Base-by-base conservation (phyloP, 2,329 filamentous ascomycete genomes). In the Westerdykella aurantiaca region DNA sequence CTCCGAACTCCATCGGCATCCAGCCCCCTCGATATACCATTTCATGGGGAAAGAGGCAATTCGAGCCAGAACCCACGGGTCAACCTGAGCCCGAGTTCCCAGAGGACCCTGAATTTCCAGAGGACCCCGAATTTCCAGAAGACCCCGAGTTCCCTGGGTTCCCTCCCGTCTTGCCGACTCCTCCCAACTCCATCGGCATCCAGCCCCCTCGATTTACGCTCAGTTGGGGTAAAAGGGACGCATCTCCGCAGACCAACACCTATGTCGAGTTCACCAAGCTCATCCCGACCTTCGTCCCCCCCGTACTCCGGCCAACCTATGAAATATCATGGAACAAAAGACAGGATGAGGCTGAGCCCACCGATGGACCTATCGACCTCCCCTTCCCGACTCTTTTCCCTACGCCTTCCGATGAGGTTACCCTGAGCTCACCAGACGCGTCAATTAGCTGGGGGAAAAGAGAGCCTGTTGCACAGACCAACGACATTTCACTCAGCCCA, bases 1-100 rank as follows among this genome's bases (percentile, higher is more conserved):
- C 45, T 1, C 31, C 42, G 5, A 46, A 56, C 33, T 35, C 16
- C 13, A 43, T 50, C 23, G 39, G 31, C 3, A 23, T 49, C 13
- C 38, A 42, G 21, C 47, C 47, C 6, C 44, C 47, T n/a, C 38
- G 17, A 17, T 31, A 39, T 6, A 50, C 46, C 21, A 33, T 57
- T 17, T 48, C 39, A 18, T 57, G 53, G 53, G 51, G 47, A 13
- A 51, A 50, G 39, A 23, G 52, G 14, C 38, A 53, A 21, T 25
- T 25, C 10, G 37, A 38, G 14, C 5, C 5, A 25, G 23, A 25
- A 5, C 23, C 23, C n/a, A n/a, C n/a, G n/a, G n/a, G n/a, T n/a
- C n/a, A n/a, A n/a, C n/a, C n/a, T n/a, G n/a, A n/a, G n/a, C 23
- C 23, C 23, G 23, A 25, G 23, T 10, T 10, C 10, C 10, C 23